These are phyloP conservation scores for Gastrolobium villosum DNA, from an alignment of 306 rosid species.

Conservation along the genomic window DNA sequence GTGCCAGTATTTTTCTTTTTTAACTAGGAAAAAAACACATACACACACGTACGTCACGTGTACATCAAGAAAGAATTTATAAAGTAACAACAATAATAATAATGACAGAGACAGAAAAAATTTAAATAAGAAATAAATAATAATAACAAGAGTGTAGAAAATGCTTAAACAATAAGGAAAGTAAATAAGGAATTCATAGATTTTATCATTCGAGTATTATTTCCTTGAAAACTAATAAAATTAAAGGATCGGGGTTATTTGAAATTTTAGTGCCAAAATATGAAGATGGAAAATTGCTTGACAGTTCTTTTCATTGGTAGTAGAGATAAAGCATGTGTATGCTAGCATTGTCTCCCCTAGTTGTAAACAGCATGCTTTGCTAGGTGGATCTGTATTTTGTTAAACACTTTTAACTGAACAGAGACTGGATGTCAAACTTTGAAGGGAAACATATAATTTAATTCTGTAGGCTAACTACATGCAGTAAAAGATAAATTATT, in stretches of 20 bases:
- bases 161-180: not conserved
- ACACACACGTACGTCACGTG: no score
- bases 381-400: not conserved
- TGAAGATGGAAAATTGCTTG: not conserved
- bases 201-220: not conserved
- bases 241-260: not conserved
- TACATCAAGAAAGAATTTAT: no score
- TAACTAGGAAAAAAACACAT: not conserved
- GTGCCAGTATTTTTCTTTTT: not conserved
- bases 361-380: not conserved
- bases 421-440: not conserved
- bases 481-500: conserved; percentile 25
- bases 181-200: not conserved
- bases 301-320: not conserved
- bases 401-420: not conserved
- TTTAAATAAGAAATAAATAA: no score
- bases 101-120: no score
- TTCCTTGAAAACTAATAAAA: not conserved
- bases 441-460: not conserved
- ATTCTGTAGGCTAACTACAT: not conserved
- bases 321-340: not conserved
- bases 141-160: not conserved
- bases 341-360: not conserved
- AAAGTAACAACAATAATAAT: no score
- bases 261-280: not conserved